Conservation (phyloP, 2,329 filamentous ascomycete genomes). For the Epicoccum sorghinum region DNA sequence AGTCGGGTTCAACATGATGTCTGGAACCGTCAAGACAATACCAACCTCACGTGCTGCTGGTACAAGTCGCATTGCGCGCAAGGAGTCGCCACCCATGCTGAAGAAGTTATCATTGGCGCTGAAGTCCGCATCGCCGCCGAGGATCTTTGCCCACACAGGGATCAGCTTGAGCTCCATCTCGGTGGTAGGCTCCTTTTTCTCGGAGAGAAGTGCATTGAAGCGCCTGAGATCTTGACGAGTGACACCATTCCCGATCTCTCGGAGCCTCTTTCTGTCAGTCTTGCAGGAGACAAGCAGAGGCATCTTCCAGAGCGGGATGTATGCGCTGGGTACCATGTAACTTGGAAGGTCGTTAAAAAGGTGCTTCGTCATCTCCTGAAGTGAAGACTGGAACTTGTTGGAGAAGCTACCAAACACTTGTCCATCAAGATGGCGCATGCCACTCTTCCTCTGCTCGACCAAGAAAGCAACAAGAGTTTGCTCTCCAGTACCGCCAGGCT, state of each 20-base stretch:
- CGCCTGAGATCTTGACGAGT: slow-evolving; percentile 40
- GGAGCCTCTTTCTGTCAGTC: slow-evolving; percentile 44
- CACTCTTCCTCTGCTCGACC: slow-evolving; percentile 37
- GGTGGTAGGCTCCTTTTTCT: slow-evolving; percentile 53
- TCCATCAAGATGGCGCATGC: slow-evolving; percentile 39
- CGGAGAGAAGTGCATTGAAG: slow-evolving; percentile 37
- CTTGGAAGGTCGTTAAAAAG: slow-evolving; percentile 37
- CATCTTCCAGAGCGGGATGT: slow-evolving; percentile 46
- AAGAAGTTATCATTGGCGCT: slow-evolving; percentile 51
- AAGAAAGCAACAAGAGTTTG: slow-evolving; percentile 44
- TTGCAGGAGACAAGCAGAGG: slow-evolving; percentile 45
- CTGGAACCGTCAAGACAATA: slow-evolving; percentile 59
- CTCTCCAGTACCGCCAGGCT: slow-evolving; percentile 40
- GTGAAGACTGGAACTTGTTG: slow-evolving; percentile 34
- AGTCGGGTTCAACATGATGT: slow-evolving; percentile 59
- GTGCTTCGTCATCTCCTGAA: slow-evolving; percentile 39
- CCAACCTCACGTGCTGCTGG: slow-evolving; percentile 58
- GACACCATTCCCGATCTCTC: slow-evolving; percentile 41
- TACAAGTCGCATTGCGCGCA: slow-evolving; percentile 63
- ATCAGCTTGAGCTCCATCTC: slow-evolving; percentile 40
- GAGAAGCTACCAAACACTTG: slow-evolving; percentile 41
- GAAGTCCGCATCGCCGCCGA: slow-evolving; percentile 42
- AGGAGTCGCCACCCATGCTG: slow-evolving; percentile 57
- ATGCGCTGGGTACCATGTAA: slow-evolving; percentile 47
- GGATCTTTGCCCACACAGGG: slow-evolving; percentile 39